A percentile compares a stretch with the other conserved stretches of the same genome.
These are phyloP conservation scores for Apophysomyces sp. DNA, from an alignment of 371 early-diverging fungal species.

Conservation along the genomic window DNA sequence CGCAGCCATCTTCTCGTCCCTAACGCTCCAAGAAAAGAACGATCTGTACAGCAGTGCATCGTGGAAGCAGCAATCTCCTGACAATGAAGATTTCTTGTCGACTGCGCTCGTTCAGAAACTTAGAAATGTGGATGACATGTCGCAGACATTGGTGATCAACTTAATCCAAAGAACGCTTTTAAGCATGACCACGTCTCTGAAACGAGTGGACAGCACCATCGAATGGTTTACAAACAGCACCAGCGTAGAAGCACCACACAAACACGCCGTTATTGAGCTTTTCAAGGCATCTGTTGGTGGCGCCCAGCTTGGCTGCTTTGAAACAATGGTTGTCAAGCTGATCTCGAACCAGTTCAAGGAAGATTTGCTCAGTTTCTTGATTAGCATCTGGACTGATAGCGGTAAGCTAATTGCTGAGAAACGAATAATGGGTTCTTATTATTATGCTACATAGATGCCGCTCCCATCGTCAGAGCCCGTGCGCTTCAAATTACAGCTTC, in stretches of 20 bases:
- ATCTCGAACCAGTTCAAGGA: conserved; percentile 53
- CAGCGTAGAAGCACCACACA: background rate
- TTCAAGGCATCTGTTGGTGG: conserved; percentile 50
- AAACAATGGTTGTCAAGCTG: conserved; percentile 52
- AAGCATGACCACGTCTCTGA: background rate
- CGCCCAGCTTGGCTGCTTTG: conserved; percentile 43
- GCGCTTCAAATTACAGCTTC: conserved; percentile 65
- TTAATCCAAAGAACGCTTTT: conserved; percentile 19
- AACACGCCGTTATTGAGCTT: conserved; percentile 19
- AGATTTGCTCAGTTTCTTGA: conserved; percentile 66
- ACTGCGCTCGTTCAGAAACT: conserved; percentile 13
- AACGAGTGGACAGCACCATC: background rate
- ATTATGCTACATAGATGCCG: conserved; percentile 6
- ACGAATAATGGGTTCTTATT: background rate
- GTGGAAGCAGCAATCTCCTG: background rate
- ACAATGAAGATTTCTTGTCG: background rate
- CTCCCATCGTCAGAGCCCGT: conserved; percentile 49
- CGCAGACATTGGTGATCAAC: background rate
- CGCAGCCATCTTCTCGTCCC: background rate
- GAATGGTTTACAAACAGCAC: background rate
- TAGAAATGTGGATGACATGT: conserved; percentile 14
- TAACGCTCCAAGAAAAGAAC: background rate
- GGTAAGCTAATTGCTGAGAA: conserved; percentile 7
- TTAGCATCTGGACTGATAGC: conserved; percentile 57
- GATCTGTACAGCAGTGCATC: background rate